A percentile compares a stretch with the other conserved stretches of the same genome.
Conservation (phyloP, 352 stramenopile genomes). For the Globisporangium takayamanum region DNA sequence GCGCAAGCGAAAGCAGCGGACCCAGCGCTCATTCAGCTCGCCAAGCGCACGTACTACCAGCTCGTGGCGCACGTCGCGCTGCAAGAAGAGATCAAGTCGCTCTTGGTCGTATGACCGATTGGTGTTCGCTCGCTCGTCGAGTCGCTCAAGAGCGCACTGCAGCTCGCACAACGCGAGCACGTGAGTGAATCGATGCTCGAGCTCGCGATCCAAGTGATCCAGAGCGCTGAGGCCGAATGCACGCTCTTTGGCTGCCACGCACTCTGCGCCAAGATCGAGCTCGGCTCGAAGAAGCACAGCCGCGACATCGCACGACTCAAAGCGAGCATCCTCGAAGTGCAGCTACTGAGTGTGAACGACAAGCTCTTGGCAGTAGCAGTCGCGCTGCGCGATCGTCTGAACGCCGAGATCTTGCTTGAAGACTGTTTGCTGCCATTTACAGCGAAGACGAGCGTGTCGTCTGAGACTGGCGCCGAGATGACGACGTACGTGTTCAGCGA, state of each 20-base stretch:
- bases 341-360: constrained; percentile 41
- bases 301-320: constrained; percentile 60
- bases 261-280: constrained; percentile 52
- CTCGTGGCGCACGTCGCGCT: constrained; percentile 63
- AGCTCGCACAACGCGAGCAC: constrained; percentile 35
- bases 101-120: constrained; percentile 61
- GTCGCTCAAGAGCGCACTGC: constrained; percentile 49
- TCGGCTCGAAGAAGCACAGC: constrained; percentile 41
- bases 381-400: constrained; percentile 45
- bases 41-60: constrained; percentile 58
- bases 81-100: constrained; percentile 74
- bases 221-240: constrained; percentile 69
- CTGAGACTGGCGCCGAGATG: constrained; percentile 20
- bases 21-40: constrained; percentile 37
- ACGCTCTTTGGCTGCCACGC: constrained; percentile 73
- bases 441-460: constrained; percentile 10
- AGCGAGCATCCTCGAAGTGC: constrained; percentile 48
- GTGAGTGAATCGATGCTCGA: constrained; percentile 51
- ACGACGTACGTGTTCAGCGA: constrained; percentile 49
- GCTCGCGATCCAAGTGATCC: constrained; percentile 55
- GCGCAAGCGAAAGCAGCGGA: constrained; percentile 61
- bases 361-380: constrained; percentile 43
- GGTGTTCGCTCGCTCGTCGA: constrained; percentile 63
- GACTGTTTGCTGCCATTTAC: constrained; percentile 46
- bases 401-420: constrained; percentile 64